Conservation (phyloP, 805 yeast species). For the Starmerella kuoi region DNA sequence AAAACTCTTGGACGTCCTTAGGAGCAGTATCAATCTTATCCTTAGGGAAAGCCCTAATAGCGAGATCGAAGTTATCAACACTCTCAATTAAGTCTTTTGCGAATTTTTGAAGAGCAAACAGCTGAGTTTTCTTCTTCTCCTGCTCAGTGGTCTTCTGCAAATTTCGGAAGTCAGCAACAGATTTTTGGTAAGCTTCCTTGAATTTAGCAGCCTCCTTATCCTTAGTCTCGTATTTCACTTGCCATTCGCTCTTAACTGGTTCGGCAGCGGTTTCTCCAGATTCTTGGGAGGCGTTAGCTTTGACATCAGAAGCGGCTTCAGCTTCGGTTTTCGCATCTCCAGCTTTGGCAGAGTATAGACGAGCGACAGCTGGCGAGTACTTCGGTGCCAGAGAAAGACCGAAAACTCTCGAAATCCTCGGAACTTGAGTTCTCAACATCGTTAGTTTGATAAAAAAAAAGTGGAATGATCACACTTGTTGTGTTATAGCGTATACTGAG, state of each 20-base stretch:
- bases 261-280: constrained; percentile 16
- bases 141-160: constrained; percentile 81
- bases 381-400: constrained; percentile 1
- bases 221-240: constrained; percentile 43
- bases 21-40: constrained; percentile 29
- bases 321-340: constrained; percentile 6
- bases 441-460: background rate
- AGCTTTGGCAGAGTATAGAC: background rate
- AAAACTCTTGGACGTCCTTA: constrained; percentile 50
- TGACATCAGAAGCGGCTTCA: constrained; percentile 18
- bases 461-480: background rate
- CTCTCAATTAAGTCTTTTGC: constrained; percentile 83
- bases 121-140: constrained; percentile 76
- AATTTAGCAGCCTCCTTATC: constrained; percentile 58
- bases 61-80: constrained; percentile 80
- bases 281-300: constrained; percentile 20
- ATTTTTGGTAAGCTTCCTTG: constrained; percentile 70
- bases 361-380: constrained; percentile 1
- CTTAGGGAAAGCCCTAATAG: constrained; percentile 49
- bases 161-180: constrained; percentile 86
- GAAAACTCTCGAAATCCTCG: constrained; percentile 2
- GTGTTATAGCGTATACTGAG: too few relatives aligned
- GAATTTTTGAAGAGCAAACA: constrained; percentile 82
- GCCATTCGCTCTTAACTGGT: constrained; percentile 29
- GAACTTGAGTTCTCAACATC: constrained; percentile 7